Conservation (phyloP, 768 basidiomycete genomes). For the Naematelia aurantialba region DNA sequence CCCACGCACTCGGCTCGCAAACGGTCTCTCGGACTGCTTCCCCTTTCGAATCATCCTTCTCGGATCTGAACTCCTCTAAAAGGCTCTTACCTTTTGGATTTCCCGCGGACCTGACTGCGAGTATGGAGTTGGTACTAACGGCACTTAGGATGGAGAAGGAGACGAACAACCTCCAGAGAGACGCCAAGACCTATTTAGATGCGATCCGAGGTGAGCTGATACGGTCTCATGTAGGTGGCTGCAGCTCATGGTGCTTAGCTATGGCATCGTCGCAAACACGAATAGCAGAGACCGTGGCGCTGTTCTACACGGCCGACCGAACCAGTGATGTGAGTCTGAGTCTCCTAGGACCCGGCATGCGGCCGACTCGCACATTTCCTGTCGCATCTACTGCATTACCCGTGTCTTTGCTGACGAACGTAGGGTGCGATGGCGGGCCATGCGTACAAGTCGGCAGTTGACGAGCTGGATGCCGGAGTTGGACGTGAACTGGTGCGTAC, state of each 20-base stretch:
- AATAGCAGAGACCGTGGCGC: slow-evolving; percentile 87
- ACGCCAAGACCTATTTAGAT: slow-evolving; percentile 90
- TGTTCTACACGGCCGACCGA: slow-evolving; percentile 65
- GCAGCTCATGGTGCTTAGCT: slow-evolving; percentile 54
- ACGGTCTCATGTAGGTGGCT: background rate
- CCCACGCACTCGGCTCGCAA: background rate
- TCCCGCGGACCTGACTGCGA: too few species aligned
- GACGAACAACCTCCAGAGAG: slow-evolving; percentile 85
- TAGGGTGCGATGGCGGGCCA: slow-evolving; percentile 91
- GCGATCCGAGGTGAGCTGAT: slow-evolving; percentile 74
- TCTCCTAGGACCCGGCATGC: too few species aligned
- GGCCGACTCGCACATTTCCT: too few species aligned
- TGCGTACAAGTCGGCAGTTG: slow-evolving; percentile 90
- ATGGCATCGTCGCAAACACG: slow-evolving; percentile 92
- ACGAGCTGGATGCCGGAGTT: slow-evolving; percentile 83
- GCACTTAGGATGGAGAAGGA: slow-evolving; percentile 86
- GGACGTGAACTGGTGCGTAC: slow-evolving; percentile 75
- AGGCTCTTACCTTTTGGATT: too few species aligned
- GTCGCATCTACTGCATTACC: too few species aligned
- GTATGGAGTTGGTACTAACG: too few species aligned
- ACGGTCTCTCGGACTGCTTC: too few species aligned
- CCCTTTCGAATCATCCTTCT: too few species aligned
- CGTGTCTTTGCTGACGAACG: slow-evolving; percentile 1
- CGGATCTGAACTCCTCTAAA: too few species aligned
- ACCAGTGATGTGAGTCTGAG: slow-evolving; percentile 56